Evolutionary conservation across 2,329 filamentous ascomycete species (phyloP).

Genomic region (Pseudogymnoascus sp.): DNA sequence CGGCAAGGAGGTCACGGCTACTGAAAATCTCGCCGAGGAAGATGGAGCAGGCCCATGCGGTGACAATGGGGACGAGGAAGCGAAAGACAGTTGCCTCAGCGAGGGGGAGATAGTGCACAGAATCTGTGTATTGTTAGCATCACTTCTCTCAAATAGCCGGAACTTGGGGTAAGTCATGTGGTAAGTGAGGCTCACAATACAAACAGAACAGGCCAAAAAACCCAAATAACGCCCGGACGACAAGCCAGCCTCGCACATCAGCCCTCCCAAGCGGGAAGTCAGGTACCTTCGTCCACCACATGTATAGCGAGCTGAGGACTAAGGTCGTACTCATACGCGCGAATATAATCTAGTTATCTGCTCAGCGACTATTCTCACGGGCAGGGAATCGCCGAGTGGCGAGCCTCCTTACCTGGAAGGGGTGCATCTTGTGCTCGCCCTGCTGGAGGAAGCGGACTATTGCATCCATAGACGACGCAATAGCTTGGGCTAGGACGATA

Average conservation of each 20-base stretch:
- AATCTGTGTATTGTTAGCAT: constrained; percentile 18
- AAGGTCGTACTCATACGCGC: constrained; percentile 25
- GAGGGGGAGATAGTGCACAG: constrained; percentile 64
- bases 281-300: constrained; percentile 61
- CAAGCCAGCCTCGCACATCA: constrained; percentile 58
- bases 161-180: neutral
- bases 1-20: constrained; percentile 65
- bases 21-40: constrained; percentile 69
- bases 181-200: constrained; percentile 20
- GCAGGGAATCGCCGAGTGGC: neutral
- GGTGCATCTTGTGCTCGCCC: constrained; percentile 64
- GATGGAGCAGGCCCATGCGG: constrained; percentile 72
- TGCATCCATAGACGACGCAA: constrained; percentile 79
- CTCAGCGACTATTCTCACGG: neutral
- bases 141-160: neutral
- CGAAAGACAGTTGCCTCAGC: constrained; percentile 86
- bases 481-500: constrained; percentile 68
- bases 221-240: constrained; percentile 61
- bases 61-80: constrained; percentile 74
- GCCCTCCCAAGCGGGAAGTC: constrained; percentile 62
- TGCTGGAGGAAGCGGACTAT: constrained; percentile 69
- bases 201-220: constrained; percentile 68
- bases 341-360: constrained; percentile 30
- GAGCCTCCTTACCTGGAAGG: constrained; percentile 58
- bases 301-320: constrained; percentile 45